Base-by-base conservation (phyloP, 768 basidiomycete species). In the Panaeolus cyanescens region DNA sequence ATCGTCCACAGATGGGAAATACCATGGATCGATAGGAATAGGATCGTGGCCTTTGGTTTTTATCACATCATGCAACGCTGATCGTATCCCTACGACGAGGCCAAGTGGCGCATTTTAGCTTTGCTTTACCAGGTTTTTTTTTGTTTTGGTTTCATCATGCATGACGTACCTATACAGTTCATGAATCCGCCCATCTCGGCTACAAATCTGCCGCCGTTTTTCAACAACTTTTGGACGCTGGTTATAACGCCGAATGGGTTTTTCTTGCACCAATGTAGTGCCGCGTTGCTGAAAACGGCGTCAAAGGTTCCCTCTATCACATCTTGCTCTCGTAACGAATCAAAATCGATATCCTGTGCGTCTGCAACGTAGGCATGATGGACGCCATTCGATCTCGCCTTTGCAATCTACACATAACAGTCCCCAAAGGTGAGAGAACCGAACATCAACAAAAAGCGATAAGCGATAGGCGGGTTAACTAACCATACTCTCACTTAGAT, bases 191-290 rank as follows among this genome's bases (percentile, higher is more conserved):
- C 89, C 82, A 93, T 87, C 71, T 95, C 93, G 22, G 81, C 86
- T 0, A 87, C 86, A 50, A 94, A 84, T 20, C 88, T 78, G 1
- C 92, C 93, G 0, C 90, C 89, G 1, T 79, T 81, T 65, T 85
- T 92, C 58, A 95, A 75, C 9, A 89, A 73, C 45, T 75, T 78
- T 67, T 83, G 83, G n/a, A 83, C 81, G 54, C 85, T 81, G 13
- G 79, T 72, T 9, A 93, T 70, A 8, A 93, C 92, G 1, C 84
- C 86, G 1, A 67, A 71, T 0, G 93, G 94, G 65, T 89, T 79
- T 4, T 76, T 75, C 71, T 92, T 94, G 74, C 92, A 95, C 93
- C 93, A 95, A 67, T 96, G 93, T 63, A 95, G 69, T 3, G 83
- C 80, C 0, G 94, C 91, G 63, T 90, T 93, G 57, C 87, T 89